Evolutionary conservation across 441 rosid genomes (phyloP).

Genomic region (Eutrema salsugineum): DNA sequence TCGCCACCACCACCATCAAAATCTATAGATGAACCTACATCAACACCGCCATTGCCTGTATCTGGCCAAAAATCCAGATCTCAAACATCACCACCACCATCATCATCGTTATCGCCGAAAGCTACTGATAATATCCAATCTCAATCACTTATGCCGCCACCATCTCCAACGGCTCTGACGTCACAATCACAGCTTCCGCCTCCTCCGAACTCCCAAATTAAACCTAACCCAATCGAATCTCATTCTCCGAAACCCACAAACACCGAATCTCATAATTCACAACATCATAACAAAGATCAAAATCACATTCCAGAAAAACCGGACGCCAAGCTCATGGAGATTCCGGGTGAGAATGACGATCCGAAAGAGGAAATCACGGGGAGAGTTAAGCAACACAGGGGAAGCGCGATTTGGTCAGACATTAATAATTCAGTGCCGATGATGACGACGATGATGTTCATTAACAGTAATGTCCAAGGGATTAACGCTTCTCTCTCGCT

Average conservation of each 20-base stretch:
- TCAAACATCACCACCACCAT: conserved; percentile 3
- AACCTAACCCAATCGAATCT: not conserved
- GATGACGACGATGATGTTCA: conserved; percentile 13
- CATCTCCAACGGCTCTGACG: not conserved
- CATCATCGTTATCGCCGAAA: not conserved
- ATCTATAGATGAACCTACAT: not conserved
- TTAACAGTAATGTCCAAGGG: conserved; percentile 31
- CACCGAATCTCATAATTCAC: not conserved
- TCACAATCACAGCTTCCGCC: not conserved
- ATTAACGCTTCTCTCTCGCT: conserved; percentile 25
- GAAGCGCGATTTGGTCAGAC: not conserved
- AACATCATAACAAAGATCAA: not conserved
- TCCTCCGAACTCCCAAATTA: not conserved
- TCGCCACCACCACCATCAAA: not conserved
- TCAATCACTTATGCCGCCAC: not conserved
- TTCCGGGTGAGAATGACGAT: not conserved
- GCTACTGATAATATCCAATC: not conserved
- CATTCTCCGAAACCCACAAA: not conserved
- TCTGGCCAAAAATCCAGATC: not conserved
- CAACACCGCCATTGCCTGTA: not conserved
- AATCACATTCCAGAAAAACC: not conserved
- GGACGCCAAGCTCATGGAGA: not conserved
- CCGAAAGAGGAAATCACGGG: not conserved
- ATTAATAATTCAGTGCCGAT: not conserved
- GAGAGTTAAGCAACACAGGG: not conserved